These are phyloP conservation scores for Raddia distichophylla DNA, from an alignment of 176 grass and related monocot genomes.

Conservation along the genomic window DNA sequence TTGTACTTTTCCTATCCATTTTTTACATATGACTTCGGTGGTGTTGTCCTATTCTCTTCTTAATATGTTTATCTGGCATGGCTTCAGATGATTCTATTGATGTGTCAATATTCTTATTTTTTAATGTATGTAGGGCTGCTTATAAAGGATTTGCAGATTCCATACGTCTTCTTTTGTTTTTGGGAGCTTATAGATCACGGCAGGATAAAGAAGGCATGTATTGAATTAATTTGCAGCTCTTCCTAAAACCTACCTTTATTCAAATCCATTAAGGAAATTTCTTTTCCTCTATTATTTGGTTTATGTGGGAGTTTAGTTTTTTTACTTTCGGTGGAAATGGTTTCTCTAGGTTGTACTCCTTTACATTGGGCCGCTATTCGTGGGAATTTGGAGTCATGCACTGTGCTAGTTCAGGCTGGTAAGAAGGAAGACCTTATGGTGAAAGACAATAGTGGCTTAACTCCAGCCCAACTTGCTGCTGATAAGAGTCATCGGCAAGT, in stretches of 20 bases:
- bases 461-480: constrained; percentile 88
- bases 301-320: constrained; percentile 24
- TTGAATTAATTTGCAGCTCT: constrained; percentile 19
- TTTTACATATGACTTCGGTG: constrained; percentile 12
- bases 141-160: constrained; percentile 94
- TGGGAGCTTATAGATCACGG: constrained; percentile 78
- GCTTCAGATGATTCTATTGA: constrained; percentile 18
- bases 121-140: constrained; percentile 74
- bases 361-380: constrained; percentile 99
- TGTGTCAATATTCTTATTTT: constrained; percentile 22
- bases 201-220: constrained; percentile 97
- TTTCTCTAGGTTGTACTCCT: constrained; percentile 86
- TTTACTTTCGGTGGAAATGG: constrained; percentile 38
- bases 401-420: constrained; percentile 95
- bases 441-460: constrained; percentile 90
- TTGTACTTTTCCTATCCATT: constrained; percentile 1
- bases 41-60: constrained; percentile 2
- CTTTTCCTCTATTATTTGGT: constrained; percentile 18
- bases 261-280: not conserved
- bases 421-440: constrained; percentile 94
- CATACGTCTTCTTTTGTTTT: constrained; percentile 92
- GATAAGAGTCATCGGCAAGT: constrained; percentile 87
- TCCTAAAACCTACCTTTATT: not conserved
- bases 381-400: constrained; percentile 90
- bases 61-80: constrained; percentile 34